Evolutionary conservation across 192 early-diverging fungal genomes (phyloP).

Genomic region (Backusella luteola): DNA sequence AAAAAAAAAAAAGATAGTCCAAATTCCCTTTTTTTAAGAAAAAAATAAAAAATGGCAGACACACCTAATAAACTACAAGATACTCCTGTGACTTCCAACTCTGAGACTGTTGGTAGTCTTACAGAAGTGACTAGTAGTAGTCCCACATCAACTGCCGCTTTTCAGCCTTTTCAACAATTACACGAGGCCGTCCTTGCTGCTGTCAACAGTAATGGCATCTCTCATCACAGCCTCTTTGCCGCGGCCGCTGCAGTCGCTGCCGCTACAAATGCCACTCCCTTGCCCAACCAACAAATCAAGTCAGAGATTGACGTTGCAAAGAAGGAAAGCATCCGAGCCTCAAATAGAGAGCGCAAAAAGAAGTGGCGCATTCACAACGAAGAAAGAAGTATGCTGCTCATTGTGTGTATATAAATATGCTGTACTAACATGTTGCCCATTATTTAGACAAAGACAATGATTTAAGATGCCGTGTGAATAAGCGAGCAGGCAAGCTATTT

Average conservation of each 20-base stretch:
- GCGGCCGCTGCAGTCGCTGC: slow-evolving; percentile 16
- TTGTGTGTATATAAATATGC: not conserved
- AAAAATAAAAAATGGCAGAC: slow-evolving; percentile 9
- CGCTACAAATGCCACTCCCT: not conserved
- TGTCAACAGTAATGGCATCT: slow-evolving; percentile 19
- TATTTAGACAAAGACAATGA: slow-evolving; percentile 70
- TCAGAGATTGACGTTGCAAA: slow-evolving; percentile 18
- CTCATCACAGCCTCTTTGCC: not conserved
- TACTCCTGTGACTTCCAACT: slow-evolving; percentile 13
- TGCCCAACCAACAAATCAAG: not conserved
- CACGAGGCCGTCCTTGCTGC: slow-evolving; percentile 31
- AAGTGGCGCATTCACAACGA: slow-evolving; percentile 55
- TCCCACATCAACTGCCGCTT: slow-evolving; percentile 8
- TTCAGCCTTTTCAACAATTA: slow-evolving; percentile 30
- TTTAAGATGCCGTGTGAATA: slow-evolving; percentile 70
- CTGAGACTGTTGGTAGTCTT: slow-evolving; percentile 7
- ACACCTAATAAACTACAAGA: slow-evolving; percentile 16
- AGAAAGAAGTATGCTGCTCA: slow-evolving; percentile 47
- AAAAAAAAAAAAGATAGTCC: slow-evolving; percentile 6
- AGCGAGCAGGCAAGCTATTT: slow-evolving; percentile 64
- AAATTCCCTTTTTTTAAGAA: slow-evolving; percentile 1
- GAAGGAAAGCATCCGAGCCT: slow-evolving; percentile 31
- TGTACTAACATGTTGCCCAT: not conserved
- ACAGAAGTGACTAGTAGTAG: slow-evolving; percentile 27
- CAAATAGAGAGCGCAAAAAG: slow-evolving; percentile 57